Conservation (phyloP, 2,329 filamentous ascomycete genomes). For the Ceratocystis harringtonii region DNA sequence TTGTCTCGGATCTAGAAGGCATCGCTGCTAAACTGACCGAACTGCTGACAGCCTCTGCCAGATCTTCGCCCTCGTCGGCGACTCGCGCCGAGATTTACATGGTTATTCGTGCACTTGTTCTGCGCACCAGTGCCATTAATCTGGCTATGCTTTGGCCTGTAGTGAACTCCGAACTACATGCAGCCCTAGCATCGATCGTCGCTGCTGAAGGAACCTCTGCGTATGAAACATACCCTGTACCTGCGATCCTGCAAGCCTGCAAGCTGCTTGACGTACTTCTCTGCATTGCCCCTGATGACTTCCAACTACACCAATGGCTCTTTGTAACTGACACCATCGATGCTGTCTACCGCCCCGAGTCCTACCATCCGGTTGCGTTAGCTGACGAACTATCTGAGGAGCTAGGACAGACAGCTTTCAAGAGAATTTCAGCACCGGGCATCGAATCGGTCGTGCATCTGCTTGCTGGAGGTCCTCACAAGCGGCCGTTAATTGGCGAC, state of each 20-base stretch:
- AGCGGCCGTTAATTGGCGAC: constrained; percentile 36
- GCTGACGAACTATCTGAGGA: constrained; percentile 74
- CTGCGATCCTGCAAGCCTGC: constrained; percentile 73
- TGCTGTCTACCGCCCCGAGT: constrained; percentile 67
- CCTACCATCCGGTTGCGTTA: constrained; percentile 56
- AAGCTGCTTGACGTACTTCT: constrained; percentile 86
- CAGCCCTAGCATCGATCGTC: constrained; percentile 59
- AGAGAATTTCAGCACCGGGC: constrained; percentile 22
- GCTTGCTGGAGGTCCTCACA: constrained; percentile 25
- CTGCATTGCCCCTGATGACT: constrained; percentile 78
- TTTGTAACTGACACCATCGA: constrained; percentile 96
- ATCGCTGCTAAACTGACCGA: constrained; percentile 78
- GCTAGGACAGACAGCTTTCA: constrained; percentile 35
- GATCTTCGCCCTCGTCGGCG: constrained; percentile 79
- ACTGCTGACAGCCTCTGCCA: constrained; percentile 64
- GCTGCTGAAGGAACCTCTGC: constrained; percentile 47
- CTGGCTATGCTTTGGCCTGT: constrained; percentile 80
- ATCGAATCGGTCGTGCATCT: constrained; percentile 24
- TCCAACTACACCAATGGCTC: constrained; percentile 95
- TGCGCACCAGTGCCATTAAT: constrained; percentile 66
- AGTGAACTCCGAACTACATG: constrained; percentile 71
- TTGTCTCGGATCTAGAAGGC: constrained; percentile 56
- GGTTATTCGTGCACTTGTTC: constrained; percentile 64
- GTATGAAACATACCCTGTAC: constrained; percentile 60
- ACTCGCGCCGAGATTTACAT: constrained; percentile 85